Percentiles rank a stretch among this genome's conserved stretches.
Conservation (phyloP, 108 stramenopile species). For the Licmophora abbreviata region DNA sequence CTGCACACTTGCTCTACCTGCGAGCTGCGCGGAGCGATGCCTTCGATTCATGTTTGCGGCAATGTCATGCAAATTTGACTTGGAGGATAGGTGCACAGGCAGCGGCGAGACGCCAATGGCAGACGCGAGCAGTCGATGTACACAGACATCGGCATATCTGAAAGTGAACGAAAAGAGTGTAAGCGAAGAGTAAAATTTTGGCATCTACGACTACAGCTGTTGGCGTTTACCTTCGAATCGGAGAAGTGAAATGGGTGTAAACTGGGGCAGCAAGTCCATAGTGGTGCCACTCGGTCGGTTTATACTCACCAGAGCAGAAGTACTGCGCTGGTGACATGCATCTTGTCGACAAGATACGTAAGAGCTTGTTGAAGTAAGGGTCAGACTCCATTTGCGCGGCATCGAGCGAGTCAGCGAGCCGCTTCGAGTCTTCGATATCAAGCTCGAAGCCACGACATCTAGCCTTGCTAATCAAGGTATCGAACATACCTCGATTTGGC, state of each 20-base stretch:
- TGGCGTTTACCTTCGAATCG: slow-evolving; percentile 98
- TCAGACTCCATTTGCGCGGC: slow-evolving; percentile 67
- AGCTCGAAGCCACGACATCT: slow-evolving; percentile 68
- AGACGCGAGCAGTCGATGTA: slow-evolving; percentile 95
- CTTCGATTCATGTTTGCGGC: slow-evolving; percentile 95
- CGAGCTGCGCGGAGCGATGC: slow-evolving; percentile 93
- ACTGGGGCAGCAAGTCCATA: slow-evolving; percentile 99
- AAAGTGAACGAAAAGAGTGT: slow-evolving; percentile 7
- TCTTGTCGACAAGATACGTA: slow-evolving; percentile 94
- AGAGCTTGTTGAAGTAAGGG: slow-evolving; percentile 91
- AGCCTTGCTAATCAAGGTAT: slow-evolving; percentile 86
- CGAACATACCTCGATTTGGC: slow-evolving; percentile 93
- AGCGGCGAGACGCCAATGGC: slow-evolving; percentile 89
- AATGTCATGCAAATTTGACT: slow-evolving; percentile 87
- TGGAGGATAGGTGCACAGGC: slow-evolving; percentile 79
- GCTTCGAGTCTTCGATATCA: slow-evolving; percentile 87
- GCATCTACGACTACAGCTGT: background rate
- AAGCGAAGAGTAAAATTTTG: background rate
- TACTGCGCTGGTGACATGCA: slow-evolving; percentile 98
- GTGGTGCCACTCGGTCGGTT: slow-evolving; percentile 87
- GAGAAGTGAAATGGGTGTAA: slow-evolving; percentile 99
- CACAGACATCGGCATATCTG: slow-evolving; percentile 95
- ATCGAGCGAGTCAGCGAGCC: slow-evolving; percentile 92
- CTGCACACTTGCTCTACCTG: slow-evolving; percentile 88
- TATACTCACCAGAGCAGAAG: slow-evolving; percentile 95